Evolutionary conservation across 2,329 filamentous ascomycete genomes (phyloP).

Genomic region (Fusarium fracticaudum): DNA sequence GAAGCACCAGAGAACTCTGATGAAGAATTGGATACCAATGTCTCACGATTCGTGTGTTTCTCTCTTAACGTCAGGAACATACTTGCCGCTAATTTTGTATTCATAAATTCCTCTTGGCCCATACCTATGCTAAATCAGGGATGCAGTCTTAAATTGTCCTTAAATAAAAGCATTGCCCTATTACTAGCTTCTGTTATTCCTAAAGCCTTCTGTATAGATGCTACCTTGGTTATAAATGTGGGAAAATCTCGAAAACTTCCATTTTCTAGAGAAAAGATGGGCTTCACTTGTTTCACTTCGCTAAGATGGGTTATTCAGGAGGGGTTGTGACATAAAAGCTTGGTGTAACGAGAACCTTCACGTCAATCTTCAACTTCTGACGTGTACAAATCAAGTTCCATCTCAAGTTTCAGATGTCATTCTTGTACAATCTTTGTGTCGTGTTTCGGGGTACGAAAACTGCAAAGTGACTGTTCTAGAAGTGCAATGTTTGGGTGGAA

Average conservation of each 20-base stretch:
- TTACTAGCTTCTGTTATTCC: neutral
- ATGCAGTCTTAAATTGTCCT: neutral
- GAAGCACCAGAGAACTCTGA: no score
- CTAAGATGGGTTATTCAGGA: rapidly evolving
- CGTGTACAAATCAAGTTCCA: neutral
- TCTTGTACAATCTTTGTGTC: neutral
- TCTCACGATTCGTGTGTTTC: rapidly evolving
- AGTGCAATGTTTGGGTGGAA: neutral
- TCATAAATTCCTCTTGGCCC: rapidly evolving
- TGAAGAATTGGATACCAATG: no score
- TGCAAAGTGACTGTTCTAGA: neutral
- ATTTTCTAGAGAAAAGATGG: neutral
- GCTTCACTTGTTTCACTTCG: neutral
- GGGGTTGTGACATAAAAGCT: rapidly evolving
- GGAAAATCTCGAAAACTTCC: rapidly evolving
- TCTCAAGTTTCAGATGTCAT: neutral
- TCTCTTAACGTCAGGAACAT: rapidly evolving
- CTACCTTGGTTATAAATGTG: neutral
- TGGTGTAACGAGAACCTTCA: neutral
- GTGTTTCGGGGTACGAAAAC: neutral
- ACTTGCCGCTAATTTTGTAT: neutral
- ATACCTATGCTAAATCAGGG: neutral
- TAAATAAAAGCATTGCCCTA: neutral
- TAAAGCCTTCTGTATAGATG: no score
- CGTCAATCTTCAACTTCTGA: neutral